phyloP scores from a whole-genome alignment of 805 yeast species.

The Maudiozyma saulgeensis region DNA sequence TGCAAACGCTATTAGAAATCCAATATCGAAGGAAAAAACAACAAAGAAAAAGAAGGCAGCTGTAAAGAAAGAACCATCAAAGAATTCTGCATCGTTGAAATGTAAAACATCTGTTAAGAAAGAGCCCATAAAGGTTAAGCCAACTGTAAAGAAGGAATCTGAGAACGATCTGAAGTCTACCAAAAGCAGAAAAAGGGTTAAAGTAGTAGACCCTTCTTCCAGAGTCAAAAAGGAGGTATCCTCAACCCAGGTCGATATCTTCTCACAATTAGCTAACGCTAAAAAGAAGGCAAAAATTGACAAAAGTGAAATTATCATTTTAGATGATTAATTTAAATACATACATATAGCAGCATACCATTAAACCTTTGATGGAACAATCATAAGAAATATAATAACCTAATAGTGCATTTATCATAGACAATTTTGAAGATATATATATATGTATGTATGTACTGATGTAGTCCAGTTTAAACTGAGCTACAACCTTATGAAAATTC shows the following conservation, averaged over 20 bases:
- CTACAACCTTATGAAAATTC: slow-evolving; percentile 29
- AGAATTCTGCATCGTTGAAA: not conserved
- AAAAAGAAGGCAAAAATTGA: slow-evolving; percentile 21
- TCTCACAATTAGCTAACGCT: slow-evolving; percentile 24
- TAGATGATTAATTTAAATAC: slow-evolving; percentile 10
- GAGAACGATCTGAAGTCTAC: not conserved
- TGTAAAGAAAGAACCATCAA: not conserved
- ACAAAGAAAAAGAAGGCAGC: not conserved
- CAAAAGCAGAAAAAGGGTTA: not conserved
- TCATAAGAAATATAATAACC: not conserved
- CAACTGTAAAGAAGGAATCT: not conserved
- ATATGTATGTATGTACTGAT: not conserved
- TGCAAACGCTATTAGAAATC: slow-evolving; percentile 19
- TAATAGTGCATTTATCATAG: not conserved
- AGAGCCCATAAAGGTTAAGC: not conserved
- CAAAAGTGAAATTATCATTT: slow-evolving; percentile 24
- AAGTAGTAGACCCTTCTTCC: not conserved
- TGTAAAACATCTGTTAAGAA: not conserved
- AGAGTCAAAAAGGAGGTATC: slow-evolving; percentile 18
- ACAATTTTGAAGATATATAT: not conserved
- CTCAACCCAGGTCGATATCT: slow-evolving; percentile 22
- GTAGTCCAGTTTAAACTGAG: not conserved
- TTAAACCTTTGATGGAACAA: no score
- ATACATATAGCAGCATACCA: not conserved
- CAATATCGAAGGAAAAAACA: not conserved